Base-by-base conservation (phyloP, 169 alveolate species). In the Miamiensis avidus region DNA sequence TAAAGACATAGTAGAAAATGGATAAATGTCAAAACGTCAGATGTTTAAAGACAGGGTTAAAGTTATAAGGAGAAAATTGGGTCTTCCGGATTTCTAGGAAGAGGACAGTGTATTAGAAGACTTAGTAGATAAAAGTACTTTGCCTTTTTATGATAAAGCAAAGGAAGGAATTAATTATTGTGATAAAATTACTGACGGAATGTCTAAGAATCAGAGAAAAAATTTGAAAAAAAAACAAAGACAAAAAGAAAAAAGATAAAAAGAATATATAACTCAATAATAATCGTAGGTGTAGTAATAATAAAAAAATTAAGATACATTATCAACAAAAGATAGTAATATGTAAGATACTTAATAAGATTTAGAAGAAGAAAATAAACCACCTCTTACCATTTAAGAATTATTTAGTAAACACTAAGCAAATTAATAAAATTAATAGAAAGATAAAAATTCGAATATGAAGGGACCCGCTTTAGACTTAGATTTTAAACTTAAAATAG, bases 401-500 rank as follows among this genome's bases (percentile, higher is more conserved):
- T 29, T 77, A 33, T 33, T 27, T 77, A 33, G 74, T 6, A 77
- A 77, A n/a, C n/a, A 79, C 76, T 0, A 28, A 79, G 30, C 76
- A 69, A 25, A 76, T 49, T 65, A 49, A 65, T 49, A 49, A 79
- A 49, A 1, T 49, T 32, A 34, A 49, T 11, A 49, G 4, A 49
- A 34, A n/a, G n/a, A n/a, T n/a, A n/a, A n/a, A n/a, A n/a, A n/a
- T n/a, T n/a, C n/a, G n/a, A n/a, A n/a, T 75, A 86, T 82, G 64
- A 83, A 94, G 76, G 95, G 95, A 25, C 94, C 94, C 16, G 87
- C 90, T 76, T 78, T 91, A 0, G 93, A 92, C 27, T 87, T 88
- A 31, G 85, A 90, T 49, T 88, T 95, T 0, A 89, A 91, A 74
- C 75, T 95, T 0, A 97, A 97, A 89, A 98, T 99, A 26, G 98